Base-by-base conservation (phyloP, 495 filamentous ascomycete species). In the Penicillium parvum region DNA sequence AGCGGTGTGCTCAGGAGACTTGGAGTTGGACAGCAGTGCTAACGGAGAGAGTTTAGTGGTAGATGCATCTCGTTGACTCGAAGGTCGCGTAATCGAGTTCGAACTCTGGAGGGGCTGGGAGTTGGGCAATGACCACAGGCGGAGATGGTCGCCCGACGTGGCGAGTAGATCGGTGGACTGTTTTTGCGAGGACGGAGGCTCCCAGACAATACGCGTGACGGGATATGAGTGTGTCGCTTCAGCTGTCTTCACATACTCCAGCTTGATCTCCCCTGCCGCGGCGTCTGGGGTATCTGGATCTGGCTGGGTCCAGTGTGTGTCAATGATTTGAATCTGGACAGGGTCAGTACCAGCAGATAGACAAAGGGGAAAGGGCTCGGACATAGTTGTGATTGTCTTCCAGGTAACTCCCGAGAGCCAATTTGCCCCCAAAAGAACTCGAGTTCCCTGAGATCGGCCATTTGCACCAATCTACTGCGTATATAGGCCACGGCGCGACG, bases 381-480 rank as follows among this genome's bases (percentile, higher is more conserved):
- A 95, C 90, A 72, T 88, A 97, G 54, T 99, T 99, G 59, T 97
- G 94, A 7, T 88, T 90, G 64, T 99, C 92, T 68, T 99, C 92
- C 37, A 96, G 64, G 55, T 96, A 97, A 70, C 94, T 97, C 43
- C 91, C 92, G 33, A 97, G 73, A 3, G 92, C 92, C 51, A 99
- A 76, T 58, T 96, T 97, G 16, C 92, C 92, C 7, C 78, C 82
- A 40, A 87, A 88, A 28, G 83, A 78, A 37, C 82, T 68, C 4
- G 63, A 64, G 19, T 58, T 81, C 21, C 78, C 78, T 26, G 83
- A 77, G 2, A 90, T 80, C n/a, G 84, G 77, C 94, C 94, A 99
- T 67, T 97, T 97, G 65, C 92, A 99, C 94, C 94, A 99, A 71
- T 99, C 94, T 49, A 94, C 86, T 7, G 94, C 90, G 64, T 96